Base-by-base conservation (phyloP, 352 stramenopile species). In the Pythium brassicae region DNA sequence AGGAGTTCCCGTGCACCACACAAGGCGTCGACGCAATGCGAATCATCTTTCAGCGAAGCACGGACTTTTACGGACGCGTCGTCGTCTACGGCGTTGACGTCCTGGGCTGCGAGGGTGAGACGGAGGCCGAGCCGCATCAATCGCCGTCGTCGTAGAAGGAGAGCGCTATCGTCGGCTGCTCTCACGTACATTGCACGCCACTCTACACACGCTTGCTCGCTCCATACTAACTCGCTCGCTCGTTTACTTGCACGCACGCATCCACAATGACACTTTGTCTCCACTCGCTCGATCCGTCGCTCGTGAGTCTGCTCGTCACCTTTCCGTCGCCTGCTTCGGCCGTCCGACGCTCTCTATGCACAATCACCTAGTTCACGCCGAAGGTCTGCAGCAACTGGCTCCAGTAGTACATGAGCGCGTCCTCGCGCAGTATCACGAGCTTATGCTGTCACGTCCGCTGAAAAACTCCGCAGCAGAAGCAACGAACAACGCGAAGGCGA, bases 371-470 rank as follows among this genome's bases (percentile, higher is more conserved):
- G 29, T 60, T 65, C 17, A 65, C 59, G 52, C 59, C 53, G 27
- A 65, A 60, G 39, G 44, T 56, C 53, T 65, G 59, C n/a, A 91
- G 66, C 47, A 78, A 91, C 69, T 91, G 81, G 64, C 81, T 94
- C 83, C 83, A 94, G 59, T 89, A 92, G 54, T 83, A 91, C 83
- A 94, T 92, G 55, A 94, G 68, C 22, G 83, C 83, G 57, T 94
- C 79, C 55, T 94, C 83, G 17, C 83, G 83, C 49, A 94, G 62
- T 71, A 90, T 81, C 45, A 90, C 75, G 58, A 94, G 66, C 57
- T 89, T 91, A 72, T 91, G 75, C 59, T 92, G 75, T n/a, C n/a
- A n/a, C n/a, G n/a, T n/a, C n/a, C n/a, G n/a, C n/a, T n/a, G n/a
- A n/a, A n/a, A n/a, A n/a, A n/a, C n/a, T n/a, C n/a, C n/a, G n/a